Base-by-base conservation (phyloP, 495 filamentous ascomycete genomes). In the Daldinia caldariorum region DNA sequence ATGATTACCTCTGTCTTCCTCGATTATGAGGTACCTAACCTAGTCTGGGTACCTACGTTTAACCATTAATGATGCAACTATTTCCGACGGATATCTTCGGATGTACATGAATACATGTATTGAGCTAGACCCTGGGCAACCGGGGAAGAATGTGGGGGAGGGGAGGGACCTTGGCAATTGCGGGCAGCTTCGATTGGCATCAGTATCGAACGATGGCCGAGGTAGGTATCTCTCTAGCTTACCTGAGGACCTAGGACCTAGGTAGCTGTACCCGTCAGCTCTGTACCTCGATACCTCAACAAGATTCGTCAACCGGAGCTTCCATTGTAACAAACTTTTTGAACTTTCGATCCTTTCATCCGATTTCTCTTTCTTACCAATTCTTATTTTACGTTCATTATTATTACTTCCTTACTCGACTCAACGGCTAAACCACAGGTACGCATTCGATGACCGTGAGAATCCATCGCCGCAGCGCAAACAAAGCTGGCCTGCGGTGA, bases 401-500 rank as follows among this genome's bases (percentile, higher is more conserved):
- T 35, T 10, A 35, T 35, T 7, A 35, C 9, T 5, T 7, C 9
- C 34, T 35, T 35, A 35, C 9, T 35, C 34, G 34, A 31, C n/a
- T 51, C 51, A 50, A 58, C 50, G 49, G 16, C 32, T 57, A 59
- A 26, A 18, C n/a, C 37, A 22, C 9, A 3, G 22, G n/a, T 29
- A 16, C 26, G 57, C 29, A 47, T 65, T 70, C 69, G 57, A 72
- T 74, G 72, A 70, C 45, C 39, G 62, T 61, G 49, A 60, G 35
- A 64, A 64, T 51, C 60, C 51, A 63, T 53, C 61, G 13, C 64
- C 64, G 64, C 65, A 67, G 74, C 70, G 63, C 71, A 59, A 67
- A 61, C 58, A 38, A 69, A 66, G 71, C 74, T 73, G 49, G 66
- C 65, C 66, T 74, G 56, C 64, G 71, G 71, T 49, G 64, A 78